Conservation (phyloP, 768 basidiomycete genomes). For the Kwoniella bestiolae region DNA sequence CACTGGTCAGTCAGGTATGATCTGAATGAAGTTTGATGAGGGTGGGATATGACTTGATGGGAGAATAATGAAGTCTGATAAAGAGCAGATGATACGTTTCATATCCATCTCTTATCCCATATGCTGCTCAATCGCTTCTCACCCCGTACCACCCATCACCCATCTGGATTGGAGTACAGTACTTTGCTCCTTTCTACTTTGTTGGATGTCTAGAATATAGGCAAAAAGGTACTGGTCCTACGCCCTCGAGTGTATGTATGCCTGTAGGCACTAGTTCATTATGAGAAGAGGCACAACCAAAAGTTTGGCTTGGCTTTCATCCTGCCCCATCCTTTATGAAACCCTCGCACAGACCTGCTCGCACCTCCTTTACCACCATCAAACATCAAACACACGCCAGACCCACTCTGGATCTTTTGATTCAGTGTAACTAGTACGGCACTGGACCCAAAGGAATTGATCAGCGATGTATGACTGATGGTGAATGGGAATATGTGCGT, state of each 20-base stretch:
- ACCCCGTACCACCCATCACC: neutral
- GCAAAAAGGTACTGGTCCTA: neutral
- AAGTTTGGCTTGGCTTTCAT: neutral
- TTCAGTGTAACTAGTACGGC: neutral
- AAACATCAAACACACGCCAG: neutral
- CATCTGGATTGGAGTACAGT: neutral
- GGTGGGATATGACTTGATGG: no score
- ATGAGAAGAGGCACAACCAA: neutral
- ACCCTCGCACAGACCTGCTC: conserved; percentile 1
- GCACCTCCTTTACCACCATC: neutral
- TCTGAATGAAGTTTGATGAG: no score
- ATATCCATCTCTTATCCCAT: neutral
- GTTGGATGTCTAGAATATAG: neutral
- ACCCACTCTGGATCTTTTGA: neutral
- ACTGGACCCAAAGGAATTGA: neutral
- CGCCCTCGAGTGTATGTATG: no score
- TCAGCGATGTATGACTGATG: neutral
- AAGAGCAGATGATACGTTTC: neutral
- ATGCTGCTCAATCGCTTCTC: neutral
- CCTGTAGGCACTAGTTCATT: neutral
- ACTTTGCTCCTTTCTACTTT: neutral
- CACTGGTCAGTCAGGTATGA: neutral
- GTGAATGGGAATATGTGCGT: neutral
- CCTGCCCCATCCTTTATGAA: conserved; percentile 8
- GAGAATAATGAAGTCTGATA: neutral